Percentiles rank a stretch among this genome's conserved stretches.
phyloP scores from a whole-genome alignment of 805 yeast genomes.

The Metschnikowia santaceciliae region DNA sequence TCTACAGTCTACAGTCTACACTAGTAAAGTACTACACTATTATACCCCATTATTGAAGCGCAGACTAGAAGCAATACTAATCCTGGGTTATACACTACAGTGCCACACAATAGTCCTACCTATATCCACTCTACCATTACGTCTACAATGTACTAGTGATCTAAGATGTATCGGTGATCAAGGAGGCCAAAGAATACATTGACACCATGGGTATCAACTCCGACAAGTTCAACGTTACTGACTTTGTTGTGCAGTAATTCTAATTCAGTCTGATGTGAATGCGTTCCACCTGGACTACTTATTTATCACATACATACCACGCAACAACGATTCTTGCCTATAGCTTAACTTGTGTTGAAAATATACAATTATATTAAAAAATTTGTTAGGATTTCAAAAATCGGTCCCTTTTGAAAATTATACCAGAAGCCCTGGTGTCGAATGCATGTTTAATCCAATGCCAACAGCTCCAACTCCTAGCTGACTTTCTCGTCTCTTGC shows the following conservation, averaged over 20 bases:
- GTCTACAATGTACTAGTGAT: too few relatives aligned
- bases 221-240: slow-evolving; percentile 19
- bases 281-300: slow-evolving; percentile 2
- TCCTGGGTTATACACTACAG: too few relatives aligned
- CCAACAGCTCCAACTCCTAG: slow-evolving; percentile 24
- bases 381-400: background rate
- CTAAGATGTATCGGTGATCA: too few relatives aligned
- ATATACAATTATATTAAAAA: background rate
- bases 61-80: too few relatives aligned
- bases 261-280: background rate
- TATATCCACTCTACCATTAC: too few relatives aligned
- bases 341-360: background rate
- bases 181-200: slow-evolving; percentile 53
- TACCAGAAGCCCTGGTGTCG: background rate
- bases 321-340: slow-evolving; percentile 3
- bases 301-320: slow-evolving; percentile 3
- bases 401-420: background rate
- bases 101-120: too few relatives aligned
- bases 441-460: slow-evolving; percentile 4
- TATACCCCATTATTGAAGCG: too few relatives aligned
- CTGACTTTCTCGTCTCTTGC: slow-evolving; percentile 34
- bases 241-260: slow-evolving; percentile 16
- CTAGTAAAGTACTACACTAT: too few relatives aligned
- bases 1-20: too few relatives aligned
- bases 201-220: slow-evolving; percentile 55